Base-by-base conservation (phyloP, 805 yeast genomes). In the Metschnikowia orientalis region DNA sequence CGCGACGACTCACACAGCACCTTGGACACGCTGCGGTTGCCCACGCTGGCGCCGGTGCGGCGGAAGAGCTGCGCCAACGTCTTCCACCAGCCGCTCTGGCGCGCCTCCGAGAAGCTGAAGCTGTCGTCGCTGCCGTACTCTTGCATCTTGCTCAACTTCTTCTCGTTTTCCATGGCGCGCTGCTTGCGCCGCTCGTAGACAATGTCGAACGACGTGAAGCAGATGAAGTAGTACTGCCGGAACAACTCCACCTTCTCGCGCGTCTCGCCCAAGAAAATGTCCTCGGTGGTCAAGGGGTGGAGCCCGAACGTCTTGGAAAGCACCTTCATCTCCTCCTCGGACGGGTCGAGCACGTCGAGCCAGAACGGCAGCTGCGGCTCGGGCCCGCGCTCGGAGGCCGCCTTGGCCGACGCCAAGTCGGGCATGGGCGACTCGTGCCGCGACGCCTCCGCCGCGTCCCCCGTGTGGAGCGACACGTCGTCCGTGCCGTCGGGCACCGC, bases 241-340 rank as follows among this genome's bases (percentile, higher is more conserved):
- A 90, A 90, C 20, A 92, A 59, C 59, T 90, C 98, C 13, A 90
- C 96, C 53, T 90, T 90, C 56, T 90, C 98, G 44, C 97, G 75
- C 1, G 95, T 83, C 54, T 90, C 98, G 2, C 95, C 95, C 18
- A 89, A 61, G 40, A 84, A 82, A 29, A 90, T 89, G 61, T 90
- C 98, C 54, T 90, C 98, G 0, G 97, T 85, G 1, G 98, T 90
- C 48, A 90, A 71, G 0, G 98, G 98, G 58, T 90, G 98, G 36
- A 90, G 86, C 1, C 95, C 95, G 61, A 90, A 90, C 0, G 97
- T 79, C 50, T 87, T 87, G 17, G 94, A 77, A 9, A 90, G 48
- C 0, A 82, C 92, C 50, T 90, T 88, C 95, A 92, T 86, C 57
- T 90, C 98, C 46, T 88, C 97, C 51, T 92, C 97, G 0, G 95